A percentile compares a stretch with the other conserved stretches of the same genome.
Conservation (phyloP, 805 yeast species). For the Blastobotrys robertii region DNA sequence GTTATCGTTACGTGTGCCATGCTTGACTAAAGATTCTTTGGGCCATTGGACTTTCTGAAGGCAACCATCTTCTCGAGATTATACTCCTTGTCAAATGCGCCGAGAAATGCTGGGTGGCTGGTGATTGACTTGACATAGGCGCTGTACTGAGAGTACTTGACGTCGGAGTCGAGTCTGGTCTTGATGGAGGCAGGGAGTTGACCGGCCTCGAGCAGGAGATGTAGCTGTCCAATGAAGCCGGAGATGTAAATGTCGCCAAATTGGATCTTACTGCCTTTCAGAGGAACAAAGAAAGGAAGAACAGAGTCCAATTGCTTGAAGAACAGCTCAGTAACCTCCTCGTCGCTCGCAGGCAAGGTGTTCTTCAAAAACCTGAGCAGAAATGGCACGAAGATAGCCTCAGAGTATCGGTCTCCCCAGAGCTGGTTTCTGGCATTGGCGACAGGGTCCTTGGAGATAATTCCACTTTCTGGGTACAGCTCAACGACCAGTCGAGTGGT, state of each 20-base stretch:
- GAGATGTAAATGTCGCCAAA: slow-evolving; percentile 18
- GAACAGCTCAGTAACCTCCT: slow-evolving; percentile 4
- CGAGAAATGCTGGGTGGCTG: slow-evolving; percentile 15
- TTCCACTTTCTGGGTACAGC: slow-evolving; percentile 17
- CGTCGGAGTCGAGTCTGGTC: slow-evolving; percentile 7
- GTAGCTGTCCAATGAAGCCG: slow-evolving; percentile 16
- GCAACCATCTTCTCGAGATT: no score
- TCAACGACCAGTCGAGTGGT: slow-evolving; percentile 22
- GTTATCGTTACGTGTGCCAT: no score
- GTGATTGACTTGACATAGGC: slow-evolving; percentile 13
- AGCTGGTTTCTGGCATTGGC: slow-evolving; percentile 15
- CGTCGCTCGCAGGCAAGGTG: slow-evolving; percentile 1
- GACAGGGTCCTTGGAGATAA: slow-evolving; percentile 12
- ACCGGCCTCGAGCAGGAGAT: slow-evolving; percentile 6
- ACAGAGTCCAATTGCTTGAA: slow-evolving; percentile 14
- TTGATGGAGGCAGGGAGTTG: slow-evolving; percentile 7
- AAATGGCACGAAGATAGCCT: slow-evolving; percentile 9
- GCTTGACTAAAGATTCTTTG: no score
- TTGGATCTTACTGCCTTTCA: slow-evolving; percentile 12
- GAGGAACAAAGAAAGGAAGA: slow-evolving; percentile 12
- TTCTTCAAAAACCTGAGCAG: background rate
- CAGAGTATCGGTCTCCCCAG: slow-evolving; percentile 18
- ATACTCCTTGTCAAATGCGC: slow-evolving; percentile 10
- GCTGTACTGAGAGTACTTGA: slow-evolving; percentile 15
- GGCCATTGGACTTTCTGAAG: no score